A percentile compares a stretch with the other conserved stretches of the same genome.
phyloP scores from a whole-genome alignment of 768 basidiomycete genomes.

The Auriculariales sp. region DNA sequence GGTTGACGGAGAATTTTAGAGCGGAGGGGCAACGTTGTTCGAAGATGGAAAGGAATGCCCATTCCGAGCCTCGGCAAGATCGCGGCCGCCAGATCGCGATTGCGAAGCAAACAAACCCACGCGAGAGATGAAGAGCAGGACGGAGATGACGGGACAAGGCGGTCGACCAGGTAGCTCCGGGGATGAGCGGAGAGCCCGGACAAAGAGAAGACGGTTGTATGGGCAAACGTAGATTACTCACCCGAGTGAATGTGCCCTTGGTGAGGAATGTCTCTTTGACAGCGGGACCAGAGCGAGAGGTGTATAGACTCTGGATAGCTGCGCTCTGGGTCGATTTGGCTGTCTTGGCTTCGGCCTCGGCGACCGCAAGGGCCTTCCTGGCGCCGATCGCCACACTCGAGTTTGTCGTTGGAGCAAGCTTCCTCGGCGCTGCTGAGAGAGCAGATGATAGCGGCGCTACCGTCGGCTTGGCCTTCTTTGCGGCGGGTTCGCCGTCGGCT shows the following conservation, averaged over 20 bases:
- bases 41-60: not conserved
- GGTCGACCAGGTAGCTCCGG: no score
- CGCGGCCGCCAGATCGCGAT: not conserved
- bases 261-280: slow-evolving; percentile 85
- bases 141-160: no score
- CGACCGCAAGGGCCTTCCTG: slow-evolving; percentile 51
- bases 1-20: no score
- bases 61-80: not conserved
- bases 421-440: no score
- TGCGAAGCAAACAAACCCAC: not conserved
- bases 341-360: slow-evolving; percentile 64
- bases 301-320: slow-evolving; percentile 73
- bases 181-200: not conserved
- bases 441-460: no score
- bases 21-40: no score
- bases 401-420: slow-evolving; percentile 30
- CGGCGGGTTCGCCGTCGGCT: slow-evolving; percentile 6
- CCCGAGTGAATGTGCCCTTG: slow-evolving; percentile 82
- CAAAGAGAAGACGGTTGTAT: not conserved
- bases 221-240: slow-evolving; percentile 24
- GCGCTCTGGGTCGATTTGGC: slow-evolving; percentile 57
- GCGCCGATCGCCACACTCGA: slow-evolving; percentile 54
- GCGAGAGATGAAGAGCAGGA: not conserved
- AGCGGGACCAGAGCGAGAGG: slow-evolving; percentile 34
- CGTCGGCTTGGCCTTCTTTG: slow-evolving; percentile 13